phyloP scores from a whole-genome alignment of 2,329 filamentous ascomycete species.

The Sporothrix protearum region DNA sequence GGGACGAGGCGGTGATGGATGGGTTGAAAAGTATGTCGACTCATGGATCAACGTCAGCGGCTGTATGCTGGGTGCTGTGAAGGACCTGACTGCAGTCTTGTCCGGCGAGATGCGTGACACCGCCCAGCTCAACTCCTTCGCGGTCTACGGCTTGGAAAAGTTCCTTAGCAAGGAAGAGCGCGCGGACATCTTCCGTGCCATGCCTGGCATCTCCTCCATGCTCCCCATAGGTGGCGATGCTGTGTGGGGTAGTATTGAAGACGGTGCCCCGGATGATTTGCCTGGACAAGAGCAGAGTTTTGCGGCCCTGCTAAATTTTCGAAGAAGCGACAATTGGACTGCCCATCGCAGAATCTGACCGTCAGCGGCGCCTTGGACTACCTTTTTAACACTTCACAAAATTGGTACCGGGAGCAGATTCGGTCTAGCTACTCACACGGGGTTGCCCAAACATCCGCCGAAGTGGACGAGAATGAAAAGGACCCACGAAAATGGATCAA shows the following conservation, averaged over 20 bases:
- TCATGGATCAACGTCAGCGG: conserved; percentile 98
- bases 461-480: conserved; percentile 80
- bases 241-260: conserved; percentile 80
- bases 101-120: conserved; percentile 99
- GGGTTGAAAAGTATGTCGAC: conserved; percentile 87
- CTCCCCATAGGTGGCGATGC: conserved; percentile 88
- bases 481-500: conserved; percentile 87
- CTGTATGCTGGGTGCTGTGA: conserved; percentile 93
- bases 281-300: conserved; percentile 69
- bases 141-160: conserved; percentile 93
- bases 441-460: conserved; percentile 70
- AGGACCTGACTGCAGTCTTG: conserved; percentile 83
- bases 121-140: conserved; percentile 91
- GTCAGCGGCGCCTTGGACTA: conserved; percentile 73
- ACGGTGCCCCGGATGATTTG: conserved; percentile 82
- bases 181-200: conserved; percentile 89
- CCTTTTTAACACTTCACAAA: conserved; percentile 71
- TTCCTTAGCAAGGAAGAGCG: conserved; percentile 88
- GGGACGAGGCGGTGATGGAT: conserved; percentile 75
- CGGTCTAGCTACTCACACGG: conserved; percentile 79
- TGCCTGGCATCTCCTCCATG: conserved; percentile 97
- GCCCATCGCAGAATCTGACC: conserved; percentile 73
- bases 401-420: conserved; percentile 79
- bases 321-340: conserved; percentile 59
- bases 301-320: conserved; percentile 84